Evolutionary conservation across 495 filamentous ascomycete species (phyloP), one percentile per base, ranked within the genome.

Genomic region (Apodospora peruviana): DNA sequence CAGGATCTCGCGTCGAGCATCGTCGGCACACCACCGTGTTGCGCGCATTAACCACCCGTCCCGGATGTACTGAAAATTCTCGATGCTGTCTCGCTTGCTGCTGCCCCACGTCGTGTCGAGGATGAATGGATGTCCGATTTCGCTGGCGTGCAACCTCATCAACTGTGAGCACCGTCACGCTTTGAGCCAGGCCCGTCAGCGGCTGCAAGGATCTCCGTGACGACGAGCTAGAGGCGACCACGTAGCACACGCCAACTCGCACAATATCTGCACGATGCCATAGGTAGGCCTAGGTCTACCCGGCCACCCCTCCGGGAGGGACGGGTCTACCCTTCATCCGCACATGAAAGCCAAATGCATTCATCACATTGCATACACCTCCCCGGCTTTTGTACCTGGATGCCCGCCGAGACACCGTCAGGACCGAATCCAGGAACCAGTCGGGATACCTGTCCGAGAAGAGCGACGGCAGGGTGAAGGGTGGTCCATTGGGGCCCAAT

Each of bases 221-320:
- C 39, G 51, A 58, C 49, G 60, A 62, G 63, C 66, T 65, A 66
- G 58, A 61, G 66, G 51, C 60, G 65, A 61, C 66, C 69, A 72
- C 69, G 69, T 72, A 66, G 69, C 69, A 65, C 54, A 58, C 55
- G 61, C 58, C 54, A 52, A 42, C 41, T 55, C 56, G 47, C 56
- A 61, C 56, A 52, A 49, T 57, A 52, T 60, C 20, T 52, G 34
- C 40, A 48, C 18, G 27, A 43, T 40, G 40, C 47, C 42, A 25
- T 21, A 39, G 37, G 47, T 21, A 39, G 37, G 47, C 25, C 47
- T 40, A 10, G 14, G 7, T 32, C 27, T 32, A 14, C 27, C 27
- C 27, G 14, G 27, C 27, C 27, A 32, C 27, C 7, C 27, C 27
- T 14, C 27, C 37, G 37, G 37, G 37, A 22, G 34, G 51, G 41